phyloP scores from a whole-genome alignment of 306 rosid genomes.

The Ormosia emarginata region DNA sequence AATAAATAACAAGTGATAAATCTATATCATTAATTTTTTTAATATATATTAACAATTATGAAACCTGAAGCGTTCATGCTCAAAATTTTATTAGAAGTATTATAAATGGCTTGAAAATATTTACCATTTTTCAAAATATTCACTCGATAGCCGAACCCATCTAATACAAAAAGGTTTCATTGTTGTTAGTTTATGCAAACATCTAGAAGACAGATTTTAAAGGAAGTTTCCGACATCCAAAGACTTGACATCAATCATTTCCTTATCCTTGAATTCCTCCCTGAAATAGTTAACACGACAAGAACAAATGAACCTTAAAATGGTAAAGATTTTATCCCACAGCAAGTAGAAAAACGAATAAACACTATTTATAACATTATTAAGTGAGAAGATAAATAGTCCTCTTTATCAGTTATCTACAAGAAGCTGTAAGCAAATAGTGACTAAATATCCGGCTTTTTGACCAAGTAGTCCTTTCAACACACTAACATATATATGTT shows the following conservation, averaged over 20 bases:
- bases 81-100: no score
- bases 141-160: no score
- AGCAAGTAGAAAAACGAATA: neutral
- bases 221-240: slow-evolving; percentile 90
- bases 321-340: neutral
- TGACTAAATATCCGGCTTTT: neutral
- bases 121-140: no score
- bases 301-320: neutral
- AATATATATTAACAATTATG: no score
- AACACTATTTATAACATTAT: neutral
- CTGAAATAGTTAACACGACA: slow-evolving; percentile 43
- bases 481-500: no score
- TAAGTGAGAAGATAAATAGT: neutral
- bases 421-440: neutral
- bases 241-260: slow-evolving; percentile 53
- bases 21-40: no score
- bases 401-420: neutral
- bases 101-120: no score
- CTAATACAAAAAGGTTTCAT: slow-evolving; percentile 4
- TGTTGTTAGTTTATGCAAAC: slow-evolving; percentile 35
- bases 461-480: no score
- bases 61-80: no score
- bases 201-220: slow-evolving; percentile 21
- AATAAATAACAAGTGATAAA: no score
- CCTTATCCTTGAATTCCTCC: slow-evolving; percentile 96